Evolutionary conservation across 805 yeast species (phyloP), one percentile per base, ranked within the genome.

Genomic region (Cyberlindnera nakhonratchasimensis): DNA sequence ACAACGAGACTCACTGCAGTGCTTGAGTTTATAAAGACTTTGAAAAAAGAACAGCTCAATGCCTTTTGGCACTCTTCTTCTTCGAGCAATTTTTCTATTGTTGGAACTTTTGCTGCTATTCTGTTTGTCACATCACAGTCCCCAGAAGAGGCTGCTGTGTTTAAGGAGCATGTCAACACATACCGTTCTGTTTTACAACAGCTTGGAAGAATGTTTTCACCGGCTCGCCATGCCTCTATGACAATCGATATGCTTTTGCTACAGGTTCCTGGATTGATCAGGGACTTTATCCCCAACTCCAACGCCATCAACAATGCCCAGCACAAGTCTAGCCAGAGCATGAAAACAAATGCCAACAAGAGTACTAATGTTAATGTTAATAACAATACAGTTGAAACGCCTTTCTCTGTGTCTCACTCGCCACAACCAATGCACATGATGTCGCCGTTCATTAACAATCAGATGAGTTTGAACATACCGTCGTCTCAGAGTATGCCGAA

Each of bases 51-150:
- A 52, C 95, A 88, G 56, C 72, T 87, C 36, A 90, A 82, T 58
- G 79, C 95, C 10, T 89, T 88, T 61, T 90, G 96, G 96, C 93
- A 86, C 63, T 77, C 89, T 2, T 78, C 89, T 2, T 77, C 96
- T 0, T 72, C 93, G 0, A 73, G 84, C 12, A 87, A 86, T 55
- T 78, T 90, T 49, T 79, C 95, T 6, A 64, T 86, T 28, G 86
- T 89, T 29, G 96, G 96, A 2, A 78, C 91, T 0, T 90, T 90
- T 70, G 96, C 96, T 0, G 82, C 95, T 0, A 67, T 90, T 11
- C 64, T 90, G 41, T 86, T 75, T 53, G 81, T 82, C 13, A 84
- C 96, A 0, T 68, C 93, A 2, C 61, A 71, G 8, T 55, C 74
- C 0, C 62, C 72, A 14, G 86, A 80, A 41, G 96, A 88, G 55